Evolutionary conservation across 2,329 filamentous ascomycete genomes (phyloP), one percentile per base, ranked within the genome.

Genomic region (Cordyceps pruinosa): DNA sequence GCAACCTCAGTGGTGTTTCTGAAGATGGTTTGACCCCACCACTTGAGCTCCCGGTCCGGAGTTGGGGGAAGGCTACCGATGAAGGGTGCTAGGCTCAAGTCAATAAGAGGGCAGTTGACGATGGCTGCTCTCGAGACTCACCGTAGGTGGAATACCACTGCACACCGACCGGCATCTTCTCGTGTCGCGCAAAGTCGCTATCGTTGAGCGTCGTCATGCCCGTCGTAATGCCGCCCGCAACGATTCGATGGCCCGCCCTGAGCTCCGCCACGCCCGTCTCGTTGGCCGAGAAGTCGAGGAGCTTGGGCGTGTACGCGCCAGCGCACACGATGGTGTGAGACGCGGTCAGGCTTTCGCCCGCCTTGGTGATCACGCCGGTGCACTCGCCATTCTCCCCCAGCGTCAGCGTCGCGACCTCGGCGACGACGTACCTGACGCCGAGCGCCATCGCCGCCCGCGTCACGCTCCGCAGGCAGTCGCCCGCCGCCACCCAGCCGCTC

Each of bases 401-500:
- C 8, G 70, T 65, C 47, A 84, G 60, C 1, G 72, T 70, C 1
- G 71, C 66, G 2, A 81, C 75, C 56, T 84, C 79, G 17, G 76
- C 80, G 0, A 72, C 73, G 10, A 83, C 73, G 57, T 86, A 87
- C 65, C 78, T 77, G 60, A 86, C 83, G 1, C 84, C 84, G 7
- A 82, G 66, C 47, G 77, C 73, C 5, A 86, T 62, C 17, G 74
- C 74, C 57, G 73, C 72, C 34, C 76, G 74, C 1, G 81, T 85
- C 9, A 85, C 74, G 1, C 77, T 79, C 51, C 73, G 68, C 59
- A 87, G 66, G 30, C 77, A 75, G 61, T 85, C 81, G 3, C 80
- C 81, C 2, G 84, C 84, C n/a, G 81, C 81, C 7, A 77, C 83
- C 81, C 82, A 87, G 1, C 84, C 84, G 66, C 82, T 84, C 28